Conservation (phyloP, 768 basidiomycete genomes). For the Naganishia antarctica region DNA sequence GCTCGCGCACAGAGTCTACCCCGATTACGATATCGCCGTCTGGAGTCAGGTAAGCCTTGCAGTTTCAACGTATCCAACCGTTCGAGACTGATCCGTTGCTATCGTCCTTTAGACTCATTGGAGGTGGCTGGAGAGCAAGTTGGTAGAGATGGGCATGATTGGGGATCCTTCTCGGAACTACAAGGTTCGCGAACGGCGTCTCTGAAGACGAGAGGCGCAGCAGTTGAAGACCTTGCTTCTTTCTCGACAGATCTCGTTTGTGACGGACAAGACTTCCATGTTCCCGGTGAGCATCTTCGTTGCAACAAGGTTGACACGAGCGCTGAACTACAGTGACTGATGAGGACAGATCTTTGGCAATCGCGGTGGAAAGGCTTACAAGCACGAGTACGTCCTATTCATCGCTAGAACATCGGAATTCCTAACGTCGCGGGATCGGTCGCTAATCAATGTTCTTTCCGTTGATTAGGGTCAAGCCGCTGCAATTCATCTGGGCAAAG, state of each 20-base stretch:
- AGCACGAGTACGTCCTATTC: constrained; percentile 60
- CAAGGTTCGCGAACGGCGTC: too few species aligned
- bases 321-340: too few species aligned
- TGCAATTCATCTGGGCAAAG: constrained; percentile 30
- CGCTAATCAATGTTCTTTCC: background rate
- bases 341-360: constrained; percentile 58
- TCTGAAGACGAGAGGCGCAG: too few species aligned
- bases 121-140: constrained; percentile 82
- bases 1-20: constrained; percentile 52
- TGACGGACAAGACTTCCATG: constrained; percentile 82
- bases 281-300: constrained; percentile 54
- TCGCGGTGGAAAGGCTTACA: constrained; percentile 67
- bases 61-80: too few species aligned
- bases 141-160: constrained; percentile 79
- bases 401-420: background rate
- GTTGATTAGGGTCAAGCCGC: constrained; percentile 40
- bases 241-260: constrained; percentile 51
- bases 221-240: too few species aligned
- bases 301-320: background rate
- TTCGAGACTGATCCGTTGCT: too few species aligned
- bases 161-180: constrained; percentile 63
- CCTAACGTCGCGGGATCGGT: background rate
- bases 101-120: constrained; percentile 60
- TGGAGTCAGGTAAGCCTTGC: constrained; percentile 62
- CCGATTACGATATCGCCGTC: constrained; percentile 81